Percentiles rank a stretch among this genome's conserved stretches.
Conservation (phyloP, 495 filamentous ascomycete genomes). For the Xylaria longipes region DNA sequence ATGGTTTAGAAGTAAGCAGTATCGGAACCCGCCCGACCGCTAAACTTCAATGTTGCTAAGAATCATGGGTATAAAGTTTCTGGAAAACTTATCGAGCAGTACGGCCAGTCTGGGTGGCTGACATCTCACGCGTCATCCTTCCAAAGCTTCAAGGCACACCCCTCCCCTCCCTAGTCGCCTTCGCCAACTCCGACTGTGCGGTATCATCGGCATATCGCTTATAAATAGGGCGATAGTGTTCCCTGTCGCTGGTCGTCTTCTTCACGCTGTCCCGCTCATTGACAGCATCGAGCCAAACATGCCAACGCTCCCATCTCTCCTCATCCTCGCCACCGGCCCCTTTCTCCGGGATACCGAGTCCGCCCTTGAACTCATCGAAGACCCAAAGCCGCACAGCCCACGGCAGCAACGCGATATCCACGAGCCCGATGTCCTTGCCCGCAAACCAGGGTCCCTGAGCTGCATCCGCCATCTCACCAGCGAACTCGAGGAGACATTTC, state of each 20-base stretch:
- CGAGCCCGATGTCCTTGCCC: constrained; percentile 54
- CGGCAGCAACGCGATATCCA: constrained; percentile 63
- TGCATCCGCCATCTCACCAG: constrained; percentile 55
- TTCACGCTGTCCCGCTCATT: constrained; percentile 56
- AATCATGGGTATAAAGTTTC: neutral
- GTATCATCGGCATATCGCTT: constrained; percentile 66
- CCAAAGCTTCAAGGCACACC: constrained; percentile 51
- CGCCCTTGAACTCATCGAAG: constrained; percentile 69
- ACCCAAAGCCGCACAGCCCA: constrained; percentile 66
- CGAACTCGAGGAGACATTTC: constrained; percentile 55
- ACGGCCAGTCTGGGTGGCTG: neutral
- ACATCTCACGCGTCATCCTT: neutral
- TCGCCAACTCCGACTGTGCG: constrained; percentile 67
- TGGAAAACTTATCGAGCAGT: neutral
- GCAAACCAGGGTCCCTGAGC: constrained; percentile 61
- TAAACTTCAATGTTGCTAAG: neutral
- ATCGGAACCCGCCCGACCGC: too few relatives aligned
- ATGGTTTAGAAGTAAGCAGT: too few relatives aligned
- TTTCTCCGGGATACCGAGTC: constrained; percentile 53
- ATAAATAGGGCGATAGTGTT: constrained; percentile 65
- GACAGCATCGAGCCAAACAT: constrained; percentile 59
- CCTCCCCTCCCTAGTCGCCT: constrained; percentile 62
- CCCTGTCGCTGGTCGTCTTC: constrained; percentile 61
- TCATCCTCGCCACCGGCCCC: constrained; percentile 56
- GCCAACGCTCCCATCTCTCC: constrained; percentile 59